phyloP scores from a whole-genome alignment of 1,139 yeast species.

The Kodamaea sp. region DNA sequence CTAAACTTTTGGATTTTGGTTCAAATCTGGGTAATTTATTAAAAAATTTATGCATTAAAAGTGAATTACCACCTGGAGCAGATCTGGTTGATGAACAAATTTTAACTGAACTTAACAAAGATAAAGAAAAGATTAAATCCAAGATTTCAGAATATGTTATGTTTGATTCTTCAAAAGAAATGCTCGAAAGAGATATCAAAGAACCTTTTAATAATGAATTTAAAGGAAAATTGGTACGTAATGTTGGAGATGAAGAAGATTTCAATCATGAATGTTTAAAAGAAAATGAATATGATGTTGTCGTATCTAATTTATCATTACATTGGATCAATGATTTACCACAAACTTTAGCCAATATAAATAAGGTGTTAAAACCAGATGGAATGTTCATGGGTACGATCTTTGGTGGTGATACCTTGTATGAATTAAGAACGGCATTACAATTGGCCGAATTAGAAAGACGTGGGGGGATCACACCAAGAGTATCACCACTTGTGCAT shows the following conservation, averaged over 20 bases:
- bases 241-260: slow-evolving; percentile 66
- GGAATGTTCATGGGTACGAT: slow-evolving; percentile 82
- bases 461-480: slow-evolving; percentile 73
- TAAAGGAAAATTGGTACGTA: slow-evolving; percentile 40
- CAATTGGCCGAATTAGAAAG: slow-evolving; percentile 83
- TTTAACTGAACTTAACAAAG: slow-evolving; percentile 45
- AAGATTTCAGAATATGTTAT: slow-evolving; percentile 58
- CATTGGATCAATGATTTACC: slow-evolving; percentile 91
- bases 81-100: slow-evolving; percentile 29
- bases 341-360: slow-evolving; percentile 52
- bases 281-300: slow-evolving; percentile 60
- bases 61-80: slow-evolving; percentile 24
- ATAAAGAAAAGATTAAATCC: slow-evolving; percentile 46
- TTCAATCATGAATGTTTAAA: slow-evolving; percentile 40
- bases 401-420: slow-evolving; percentile 81
- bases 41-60: slow-evolving; percentile 32
- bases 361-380: slow-evolving; percentile 68
- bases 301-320: slow-evolving; percentile 66
- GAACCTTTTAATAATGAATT: slow-evolving; percentile 36
- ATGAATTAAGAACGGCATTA: slow-evolving; percentile 72
- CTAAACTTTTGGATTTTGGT: slow-evolving; percentile 66
- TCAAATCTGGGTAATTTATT: slow-evolving; percentile 64
- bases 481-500: slow-evolving; percentile 78
- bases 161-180: slow-evolving; percentile 60
- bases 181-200: slow-evolving; percentile 50